Evolutionary conservation across 345 rosid genomes (phyloP).

Genomic region (Geranium brycei): DNA sequence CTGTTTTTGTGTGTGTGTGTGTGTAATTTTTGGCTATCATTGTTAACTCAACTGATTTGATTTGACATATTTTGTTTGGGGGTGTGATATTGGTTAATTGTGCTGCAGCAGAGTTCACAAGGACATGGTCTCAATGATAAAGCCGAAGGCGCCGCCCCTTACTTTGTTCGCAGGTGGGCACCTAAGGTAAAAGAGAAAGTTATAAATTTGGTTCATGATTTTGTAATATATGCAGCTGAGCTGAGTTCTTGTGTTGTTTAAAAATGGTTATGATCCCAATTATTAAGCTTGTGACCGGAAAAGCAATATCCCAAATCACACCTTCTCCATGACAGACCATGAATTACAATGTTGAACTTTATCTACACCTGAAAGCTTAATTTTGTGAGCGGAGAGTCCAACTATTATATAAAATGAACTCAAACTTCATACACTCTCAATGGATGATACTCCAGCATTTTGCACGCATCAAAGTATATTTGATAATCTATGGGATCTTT

Average conservation of each 20-base stretch:
- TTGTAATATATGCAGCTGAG: neutral
- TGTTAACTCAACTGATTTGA: neutral
- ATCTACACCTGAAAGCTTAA: too few species aligned
- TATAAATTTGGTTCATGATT: neutral
- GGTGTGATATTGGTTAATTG: neutral
- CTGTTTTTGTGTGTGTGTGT: constrained; percentile 4
- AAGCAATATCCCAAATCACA: too few species aligned
- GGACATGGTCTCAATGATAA: constrained; percentile 43
- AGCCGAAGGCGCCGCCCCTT: constrained; percentile 48
- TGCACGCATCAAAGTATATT: too few species aligned
- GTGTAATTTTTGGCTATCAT: neutral
- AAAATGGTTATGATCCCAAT: neutral
- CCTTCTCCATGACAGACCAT: too few species aligned
- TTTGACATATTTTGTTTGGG: neutral
- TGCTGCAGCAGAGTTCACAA: constrained; percentile 36
- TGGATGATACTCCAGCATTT: too few species aligned
- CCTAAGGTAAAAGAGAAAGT: constrained; percentile 62
- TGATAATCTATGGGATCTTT: too few species aligned
- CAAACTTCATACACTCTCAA: too few species aligned
- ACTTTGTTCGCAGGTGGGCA: constrained; percentile 99
- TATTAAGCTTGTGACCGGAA: too few species aligned
- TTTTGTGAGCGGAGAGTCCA: too few species aligned
- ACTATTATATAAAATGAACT: too few species aligned
- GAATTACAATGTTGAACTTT: too few species aligned
- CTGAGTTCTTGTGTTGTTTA: neutral